Base-by-base conservation (phyloP, 805 yeast genomes). In the Saccharomycopsis sp. region DNA sequence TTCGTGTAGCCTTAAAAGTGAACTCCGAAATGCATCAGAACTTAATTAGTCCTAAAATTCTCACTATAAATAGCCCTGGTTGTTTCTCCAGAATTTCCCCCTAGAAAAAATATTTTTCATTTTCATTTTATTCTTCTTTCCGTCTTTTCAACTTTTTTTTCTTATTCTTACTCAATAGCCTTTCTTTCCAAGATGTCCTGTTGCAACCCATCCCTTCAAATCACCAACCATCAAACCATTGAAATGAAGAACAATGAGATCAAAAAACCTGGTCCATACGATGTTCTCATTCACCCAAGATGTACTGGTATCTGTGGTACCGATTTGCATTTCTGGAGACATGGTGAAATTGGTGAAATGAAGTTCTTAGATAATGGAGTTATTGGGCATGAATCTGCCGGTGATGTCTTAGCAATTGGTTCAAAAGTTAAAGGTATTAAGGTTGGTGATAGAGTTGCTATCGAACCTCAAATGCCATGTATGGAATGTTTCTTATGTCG, bases 251-350 rank as follows among this genome's bases (percentile, higher is more conserved):
- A 43, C 11, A 28, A 43, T 35, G 39, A 24, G 14, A 43, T 47
- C 44, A 40, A 35, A 19, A 38, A 47, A 31, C 48, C 51, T 4
- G 66, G 62, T 8, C 53, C 56, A 9, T 65, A 62, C 24, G 66
- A 70, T 47, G 85, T 77, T 21, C 57, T 75, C 16, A 71, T 79
- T 35, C 79, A 75, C 56, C 71, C 79, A 35, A 67, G 74, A 49
- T 77, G 79, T 41, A 79, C 85, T 5, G 88, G 88, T 22, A 81
- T 81, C 53, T 82, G 88, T 61, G 88, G 88, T 14, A 74, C 84
- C 19, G 89, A 82, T 59, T 68, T 80, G 49, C 87, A 81, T 58
- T 79, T 78, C 63, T 77, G 75, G 65, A 70, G 75, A 44, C 77
- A 75, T 49, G 88, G 87, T 38, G 71, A 67, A 46, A 79, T 80